phyloP scores from a whole-genome alignment of 768 basidiomycete species.

The Chalciporus sphaerocephalus region DNA sequence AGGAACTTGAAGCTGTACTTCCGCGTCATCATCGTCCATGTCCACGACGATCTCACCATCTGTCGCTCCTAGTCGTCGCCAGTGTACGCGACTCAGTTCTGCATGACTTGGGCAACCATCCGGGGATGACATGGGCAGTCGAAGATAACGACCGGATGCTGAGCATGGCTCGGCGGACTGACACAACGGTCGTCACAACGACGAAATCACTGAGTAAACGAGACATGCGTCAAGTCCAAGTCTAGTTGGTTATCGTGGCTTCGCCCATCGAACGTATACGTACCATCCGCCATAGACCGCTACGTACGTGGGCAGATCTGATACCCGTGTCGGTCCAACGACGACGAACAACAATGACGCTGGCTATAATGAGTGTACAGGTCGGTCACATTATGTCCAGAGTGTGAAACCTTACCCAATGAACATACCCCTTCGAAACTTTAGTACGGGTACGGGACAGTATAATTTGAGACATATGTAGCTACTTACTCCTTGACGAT shows the following conservation, averaged over 20 bases:
- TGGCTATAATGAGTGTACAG: conserved; percentile 1
- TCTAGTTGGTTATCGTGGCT: too few relatives aligned
- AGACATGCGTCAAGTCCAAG: too few relatives aligned
- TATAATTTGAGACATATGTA: too few relatives aligned
- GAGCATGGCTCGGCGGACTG: conserved; percentile 36
- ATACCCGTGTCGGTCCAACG: conserved; percentile 6
- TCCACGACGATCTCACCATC: conserved; percentile 10
- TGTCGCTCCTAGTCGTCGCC: conserved; percentile 3
- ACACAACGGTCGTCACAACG: conserved; percentile 14
- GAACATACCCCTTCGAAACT: conserved; percentile 18
- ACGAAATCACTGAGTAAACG: too few relatives aligned
- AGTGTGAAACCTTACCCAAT: conserved; percentile 6
- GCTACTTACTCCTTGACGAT: conserved; percentile 21
- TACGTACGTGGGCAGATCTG: conserved; percentile 5
- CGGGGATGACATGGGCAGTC: conserved; percentile 37
- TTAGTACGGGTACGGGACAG: neutral
- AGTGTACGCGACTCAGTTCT: conserved; percentile 38
- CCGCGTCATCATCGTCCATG: too few relatives aligned
- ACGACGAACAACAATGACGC: conserved; percentile 15
- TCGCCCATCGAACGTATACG: too few relatives aligned
- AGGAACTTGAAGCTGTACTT: too few relatives aligned
- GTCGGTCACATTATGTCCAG: too few relatives aligned
- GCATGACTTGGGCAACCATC: conserved; percentile 42
- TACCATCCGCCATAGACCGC: too few relatives aligned
- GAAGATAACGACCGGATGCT: conserved; percentile 41